phyloP scores from a whole-genome alignment of 2,329 filamentous ascomycete species.

The Cladosporium velox region DNA sequence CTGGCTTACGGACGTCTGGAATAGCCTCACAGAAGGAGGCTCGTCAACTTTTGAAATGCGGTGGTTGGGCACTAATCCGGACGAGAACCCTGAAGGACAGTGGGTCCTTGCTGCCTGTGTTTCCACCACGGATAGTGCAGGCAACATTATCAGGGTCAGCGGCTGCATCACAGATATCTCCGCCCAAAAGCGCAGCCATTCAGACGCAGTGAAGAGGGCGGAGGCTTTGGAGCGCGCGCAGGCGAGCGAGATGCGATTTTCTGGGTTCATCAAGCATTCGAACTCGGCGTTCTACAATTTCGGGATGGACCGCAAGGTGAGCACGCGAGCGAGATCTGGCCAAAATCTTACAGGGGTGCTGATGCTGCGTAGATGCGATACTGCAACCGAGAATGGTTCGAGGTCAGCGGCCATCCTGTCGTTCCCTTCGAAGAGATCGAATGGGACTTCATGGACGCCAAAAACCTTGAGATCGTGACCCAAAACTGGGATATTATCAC shows the following conservation, averaged over 20 bases:
- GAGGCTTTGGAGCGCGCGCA: constrained; percentile 42
- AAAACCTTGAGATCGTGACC: constrained; percentile 18
- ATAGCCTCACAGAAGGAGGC: neutral
- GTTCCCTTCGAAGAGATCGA: constrained; percentile 45
- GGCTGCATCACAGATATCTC: constrained; percentile 33
- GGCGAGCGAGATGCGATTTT: constrained; percentile 40
- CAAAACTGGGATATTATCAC: constrained; percentile 20
- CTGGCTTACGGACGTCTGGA: constrained; percentile 22
- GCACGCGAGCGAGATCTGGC: neutral
- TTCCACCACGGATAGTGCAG: constrained; percentile 24
- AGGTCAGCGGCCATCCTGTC: constrained; percentile 48
- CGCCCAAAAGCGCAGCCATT: constrained; percentile 29
- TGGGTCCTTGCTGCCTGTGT: constrained; percentile 31
- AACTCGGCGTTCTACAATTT: constrained; percentile 22
- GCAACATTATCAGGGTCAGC: constrained; percentile 25
- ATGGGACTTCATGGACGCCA: constrained; percentile 37
- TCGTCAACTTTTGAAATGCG: neutral
- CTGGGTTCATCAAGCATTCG: constrained; percentile 37
- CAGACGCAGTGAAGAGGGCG: constrained; percentile 44
- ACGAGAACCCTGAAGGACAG: constrained; percentile 24
- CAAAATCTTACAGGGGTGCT: neutral
- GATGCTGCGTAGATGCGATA: constrained; percentile 40
- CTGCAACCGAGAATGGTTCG: constrained; percentile 50
- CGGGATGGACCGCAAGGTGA: neutral
- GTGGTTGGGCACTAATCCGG: constrained; percentile 20